These are phyloP conservation scores for Trichosporon sp. DNA, from an alignment of 1,284 basidiomycete species.

Conservation along the genomic window DNA sequence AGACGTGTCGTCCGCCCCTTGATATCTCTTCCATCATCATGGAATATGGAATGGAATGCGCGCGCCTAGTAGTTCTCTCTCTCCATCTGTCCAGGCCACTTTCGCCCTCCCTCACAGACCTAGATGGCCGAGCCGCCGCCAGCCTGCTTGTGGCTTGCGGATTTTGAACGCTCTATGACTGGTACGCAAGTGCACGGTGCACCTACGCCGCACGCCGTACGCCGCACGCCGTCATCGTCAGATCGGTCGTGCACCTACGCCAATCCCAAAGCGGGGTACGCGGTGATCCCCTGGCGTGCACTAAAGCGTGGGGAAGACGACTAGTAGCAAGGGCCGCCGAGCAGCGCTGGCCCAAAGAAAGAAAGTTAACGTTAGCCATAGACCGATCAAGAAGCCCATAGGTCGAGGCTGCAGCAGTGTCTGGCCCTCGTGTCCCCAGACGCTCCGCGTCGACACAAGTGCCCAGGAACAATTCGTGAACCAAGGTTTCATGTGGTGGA, in stretches of 20 bases:
- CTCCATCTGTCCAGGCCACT: too few relatives aligned
- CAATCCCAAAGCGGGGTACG: background rate
- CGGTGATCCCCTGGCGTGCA: background rate
- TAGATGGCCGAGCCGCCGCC: too few relatives aligned
- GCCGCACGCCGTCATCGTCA: background rate
- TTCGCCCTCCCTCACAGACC: too few relatives aligned
- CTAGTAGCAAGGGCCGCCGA: background rate
- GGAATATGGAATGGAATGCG: too few relatives aligned
- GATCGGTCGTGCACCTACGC: background rate
- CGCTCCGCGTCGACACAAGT: background rate
- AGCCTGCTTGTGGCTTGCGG: too few relatives aligned
- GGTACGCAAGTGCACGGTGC: too few relatives aligned
- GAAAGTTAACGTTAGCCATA: background rate
- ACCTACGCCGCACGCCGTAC: background rate
- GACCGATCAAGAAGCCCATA: background rate
- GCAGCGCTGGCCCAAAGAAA: background rate
- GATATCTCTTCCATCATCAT: too few relatives aligned
- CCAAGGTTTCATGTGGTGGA: background rate
- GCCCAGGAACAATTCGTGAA: background rate
- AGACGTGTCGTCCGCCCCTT: background rate
- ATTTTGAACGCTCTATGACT: too few relatives aligned
- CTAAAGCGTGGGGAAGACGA: background rate
- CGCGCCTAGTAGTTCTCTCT: too few relatives aligned
- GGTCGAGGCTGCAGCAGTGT: background rate
- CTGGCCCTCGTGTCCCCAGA: background rate